Evolutionary conservation across 2,329 filamentous ascomycete species (phyloP), one percentile per base, ranked within the genome.

Genomic region (Apiospora koreana): DNA sequence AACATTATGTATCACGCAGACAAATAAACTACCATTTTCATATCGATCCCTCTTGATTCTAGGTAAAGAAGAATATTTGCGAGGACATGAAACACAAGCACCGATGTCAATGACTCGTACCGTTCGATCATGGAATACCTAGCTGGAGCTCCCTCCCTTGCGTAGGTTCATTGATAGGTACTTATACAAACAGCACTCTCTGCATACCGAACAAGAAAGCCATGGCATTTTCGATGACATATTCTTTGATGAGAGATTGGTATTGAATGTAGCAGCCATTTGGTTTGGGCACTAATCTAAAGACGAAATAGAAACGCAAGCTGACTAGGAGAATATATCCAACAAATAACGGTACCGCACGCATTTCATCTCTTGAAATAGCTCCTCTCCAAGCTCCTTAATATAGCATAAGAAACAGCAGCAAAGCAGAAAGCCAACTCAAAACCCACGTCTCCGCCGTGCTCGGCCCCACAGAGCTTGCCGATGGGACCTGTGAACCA

Each of bases 401-500:
- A 74, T 1, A 82, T 75, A 65, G 84, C 75, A 79, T 91, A 93
- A 1, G 81, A 80, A 1, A 85, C 74, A 8, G 85, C 80, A 1
- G 88, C 79, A 75, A 93, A 91, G 0, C 82, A 84, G 77, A 93
- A 93, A 0, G 85, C 91, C 65, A 93, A 78, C 78, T 93, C 91
- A 73, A 93, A 89, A 4, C 83, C 84, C 43, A 86, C 79, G 73
- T 83, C 81, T 23, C 79, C 81, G 25, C 88, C 88, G 67, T 21
- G 7, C 35, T 83, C 76, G 70, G 83, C 79, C 50, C 89, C 86
- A 69, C 90, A 89, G 41, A 88, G 81, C 70, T 85, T 83, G 0
- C 90, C 91, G 72, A 94, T 89, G 0, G 91, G 91, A 0, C 92
- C 92, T 0, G 88, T 87, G 74, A 84, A 92, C 91, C 91, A 94